Conservation (phyloP, 2,329 filamentous ascomycete genomes). For the Ceratocystis lukuohia region DNA sequence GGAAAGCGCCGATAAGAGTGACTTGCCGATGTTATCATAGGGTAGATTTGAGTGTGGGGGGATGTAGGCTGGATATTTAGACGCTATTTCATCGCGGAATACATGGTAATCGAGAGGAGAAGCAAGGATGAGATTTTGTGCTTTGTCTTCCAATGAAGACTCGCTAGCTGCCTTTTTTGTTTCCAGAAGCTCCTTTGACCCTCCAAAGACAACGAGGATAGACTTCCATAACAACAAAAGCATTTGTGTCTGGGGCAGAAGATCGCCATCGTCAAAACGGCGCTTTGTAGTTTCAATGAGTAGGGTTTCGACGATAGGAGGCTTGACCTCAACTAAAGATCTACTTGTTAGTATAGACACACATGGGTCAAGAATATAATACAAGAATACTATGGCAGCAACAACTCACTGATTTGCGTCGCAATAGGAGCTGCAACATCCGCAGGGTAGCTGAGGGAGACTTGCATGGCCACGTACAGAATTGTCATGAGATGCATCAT, state of each 20-base stretch:
- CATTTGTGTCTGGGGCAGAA: constrained; percentile 52
- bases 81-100: constrained; percentile 91
- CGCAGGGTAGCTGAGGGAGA: constrained; percentile 36
- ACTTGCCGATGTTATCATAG: constrained; percentile 80
- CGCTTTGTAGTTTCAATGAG: constrained; percentile 54
- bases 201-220: constrained; percentile 72
- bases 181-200: constrained; percentile 55
- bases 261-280: constrained; percentile 57
- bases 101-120: constrained; percentile 92
- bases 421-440: constrained; percentile 36
- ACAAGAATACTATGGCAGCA: neutral
- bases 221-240: constrained; percentile 87
- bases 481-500: constrained; percentile 50
- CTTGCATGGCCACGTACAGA: constrained; percentile 47
- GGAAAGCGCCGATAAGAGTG: constrained; percentile 71
- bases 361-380: too few species aligned
- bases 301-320: constrained; percentile 58
- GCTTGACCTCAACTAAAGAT: constrained; percentile 42
- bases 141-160: constrained; percentile 42
- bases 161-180: constrained; percentile 62
- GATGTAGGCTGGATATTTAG: constrained; percentile 94
- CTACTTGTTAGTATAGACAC: constrained; percentile 20
- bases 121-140: constrained; percentile 72
- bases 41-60: constrained; percentile 73
- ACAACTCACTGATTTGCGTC: constrained; percentile 37